These are phyloP conservation scores for Venturia carpophila DNA, from an alignment of 2,329 filamentous ascomycete species.

Conservation along the genomic window DNA sequence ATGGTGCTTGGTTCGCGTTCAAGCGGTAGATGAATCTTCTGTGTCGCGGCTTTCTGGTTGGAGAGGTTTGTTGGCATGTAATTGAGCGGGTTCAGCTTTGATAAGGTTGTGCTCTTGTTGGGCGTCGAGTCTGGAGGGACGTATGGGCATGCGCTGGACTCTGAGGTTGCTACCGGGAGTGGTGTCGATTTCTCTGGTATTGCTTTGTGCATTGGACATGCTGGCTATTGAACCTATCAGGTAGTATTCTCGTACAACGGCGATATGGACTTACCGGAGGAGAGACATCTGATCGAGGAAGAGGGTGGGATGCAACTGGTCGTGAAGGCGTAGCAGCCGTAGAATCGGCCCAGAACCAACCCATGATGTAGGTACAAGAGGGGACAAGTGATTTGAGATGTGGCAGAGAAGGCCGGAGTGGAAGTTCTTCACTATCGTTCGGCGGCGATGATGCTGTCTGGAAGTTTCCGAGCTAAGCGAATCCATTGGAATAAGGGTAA, in stretches of 20 bases:
- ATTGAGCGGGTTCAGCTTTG: slow-evolving; percentile 73
- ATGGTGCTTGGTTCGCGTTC: slow-evolving; percentile 81
- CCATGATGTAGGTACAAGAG: slow-evolving; percentile 39
- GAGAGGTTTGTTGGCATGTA: slow-evolving; percentile 90
- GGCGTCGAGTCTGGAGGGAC: slow-evolving; percentile 38
- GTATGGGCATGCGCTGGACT: slow-evolving; percentile 43
- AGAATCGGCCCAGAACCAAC: slow-evolving; percentile 63
- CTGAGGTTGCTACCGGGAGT: slow-evolving; percentile 26
- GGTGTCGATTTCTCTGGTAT: slow-evolving; percentile 27
- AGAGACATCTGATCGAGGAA: slow-evolving; percentile 40
- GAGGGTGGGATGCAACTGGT: slow-evolving; percentile 40
- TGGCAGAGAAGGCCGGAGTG: not conserved
- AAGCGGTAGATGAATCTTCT: slow-evolving; percentile 67
- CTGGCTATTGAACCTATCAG: slow-evolving; percentile 42
- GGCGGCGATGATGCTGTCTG: slow-evolving; percentile 14
- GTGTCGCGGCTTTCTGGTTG: slow-evolving; percentile 48
- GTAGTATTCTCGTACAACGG: slow-evolving; percentile 10
- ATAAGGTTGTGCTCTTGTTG: slow-evolving; percentile 39
- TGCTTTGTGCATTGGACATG: slow-evolving; percentile 61
- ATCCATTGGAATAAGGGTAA: not conserved
- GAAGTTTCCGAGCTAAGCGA: not conserved
- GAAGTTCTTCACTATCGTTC: not conserved
- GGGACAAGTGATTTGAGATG: not conserved
- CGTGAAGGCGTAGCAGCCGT: slow-evolving; percentile 31
- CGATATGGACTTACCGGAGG: slow-evolving; percentile 45